Evolutionary conservation across 768 basidiomycete species (phyloP).

Genomic region (Lentinus tigrinus): DNA sequence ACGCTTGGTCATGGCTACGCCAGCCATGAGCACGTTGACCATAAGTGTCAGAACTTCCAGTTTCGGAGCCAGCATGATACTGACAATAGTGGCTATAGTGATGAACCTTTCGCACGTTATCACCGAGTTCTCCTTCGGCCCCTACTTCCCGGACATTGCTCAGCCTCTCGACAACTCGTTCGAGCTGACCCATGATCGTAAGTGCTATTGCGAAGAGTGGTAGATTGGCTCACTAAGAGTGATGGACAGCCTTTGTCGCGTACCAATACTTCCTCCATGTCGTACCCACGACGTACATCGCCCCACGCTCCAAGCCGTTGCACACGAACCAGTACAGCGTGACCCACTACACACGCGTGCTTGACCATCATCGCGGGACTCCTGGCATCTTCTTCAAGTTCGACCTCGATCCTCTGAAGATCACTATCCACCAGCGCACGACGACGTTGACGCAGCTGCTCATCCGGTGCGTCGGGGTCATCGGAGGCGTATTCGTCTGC

Average conservation of each 20-base stretch:
- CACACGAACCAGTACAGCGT: conserved; percentile 90
- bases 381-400: conserved; percentile 99
- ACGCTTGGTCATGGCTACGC: conserved; percentile 94
- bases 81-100: conserved; percentile 40
- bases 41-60: conserved; percentile 58
- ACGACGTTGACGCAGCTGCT: conserved; percentile 78
- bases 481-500: conserved; percentile 90
- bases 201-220: conserved; percentile 27
- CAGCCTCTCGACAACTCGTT: conserved; percentile 94
- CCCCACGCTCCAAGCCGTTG: conserved; percentile 62
- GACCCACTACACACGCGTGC: conserved; percentile 81
- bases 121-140: conserved; percentile 95
- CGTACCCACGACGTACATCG: conserved; percentile 92
- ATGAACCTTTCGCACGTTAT: conserved; percentile 98
- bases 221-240: background rate
- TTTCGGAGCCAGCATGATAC: background rate
- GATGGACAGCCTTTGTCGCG: conserved; percentile 70
- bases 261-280: conserved; percentile 96
- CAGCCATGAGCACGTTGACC: conserved; percentile 84
- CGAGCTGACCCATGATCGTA: conserved; percentile 68
- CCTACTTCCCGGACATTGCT: conserved; percentile 91
- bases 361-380: conserved; percentile 74
- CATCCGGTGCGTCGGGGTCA: conserved; percentile 80
- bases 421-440: conserved; percentile 88
- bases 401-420: conserved; percentile 86